Percentiles rank a stretch among this genome's conserved stretches.
These are phyloP conservation scores for Curvularia lunata DNA, from an alignment of 2,329 filamentous ascomycete genomes.

Conservation along the genomic window DNA sequence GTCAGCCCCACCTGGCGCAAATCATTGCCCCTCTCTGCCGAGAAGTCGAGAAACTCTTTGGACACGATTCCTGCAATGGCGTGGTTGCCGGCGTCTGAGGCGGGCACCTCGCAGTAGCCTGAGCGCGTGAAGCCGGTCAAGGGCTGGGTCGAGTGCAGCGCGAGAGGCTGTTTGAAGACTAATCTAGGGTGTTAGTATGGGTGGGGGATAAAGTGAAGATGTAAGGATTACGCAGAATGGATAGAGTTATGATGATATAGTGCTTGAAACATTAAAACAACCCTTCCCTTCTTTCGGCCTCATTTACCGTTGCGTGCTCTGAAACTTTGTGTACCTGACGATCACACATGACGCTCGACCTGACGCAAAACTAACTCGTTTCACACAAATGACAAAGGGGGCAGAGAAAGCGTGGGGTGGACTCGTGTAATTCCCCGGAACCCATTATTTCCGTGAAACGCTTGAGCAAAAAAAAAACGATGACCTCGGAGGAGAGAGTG, in stretches of 20 bases:
- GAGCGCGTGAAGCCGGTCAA: conserved; percentile 67
- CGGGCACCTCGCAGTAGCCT: conserved; percentile 65
- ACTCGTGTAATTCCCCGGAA: too few species aligned
- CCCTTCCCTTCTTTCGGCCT: too few species aligned
- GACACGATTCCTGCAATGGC: conserved; percentile 64
- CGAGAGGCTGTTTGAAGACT: conserved; percentile 50
- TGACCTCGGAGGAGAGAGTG: too few species aligned
- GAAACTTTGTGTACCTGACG: conserved; percentile 12
- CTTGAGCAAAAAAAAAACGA: too few species aligned
- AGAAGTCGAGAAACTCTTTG: conserved; percentile 68
- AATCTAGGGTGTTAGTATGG: background rate
- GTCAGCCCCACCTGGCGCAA: conserved; percentile 61
- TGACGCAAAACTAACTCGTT: conserved; percentile 7
- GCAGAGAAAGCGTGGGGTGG: background rate
- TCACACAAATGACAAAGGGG: conserved; percentile 12
- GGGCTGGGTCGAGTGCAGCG: conserved; percentile 63
- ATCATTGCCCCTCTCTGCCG: conserved; percentile 65
- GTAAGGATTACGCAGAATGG: too few species aligned
- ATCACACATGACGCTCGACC: background rate
- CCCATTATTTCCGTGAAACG: too few species aligned
- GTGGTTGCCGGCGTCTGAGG: conserved; percentile 65
- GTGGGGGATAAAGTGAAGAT: too few species aligned
- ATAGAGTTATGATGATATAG: too few species aligned
- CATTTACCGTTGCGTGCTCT: background rate
- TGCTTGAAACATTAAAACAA: too few species aligned